Base-by-base conservation (phyloP, 495 filamentous ascomycete species). In the Eremomyces bilateralis region DNA sequence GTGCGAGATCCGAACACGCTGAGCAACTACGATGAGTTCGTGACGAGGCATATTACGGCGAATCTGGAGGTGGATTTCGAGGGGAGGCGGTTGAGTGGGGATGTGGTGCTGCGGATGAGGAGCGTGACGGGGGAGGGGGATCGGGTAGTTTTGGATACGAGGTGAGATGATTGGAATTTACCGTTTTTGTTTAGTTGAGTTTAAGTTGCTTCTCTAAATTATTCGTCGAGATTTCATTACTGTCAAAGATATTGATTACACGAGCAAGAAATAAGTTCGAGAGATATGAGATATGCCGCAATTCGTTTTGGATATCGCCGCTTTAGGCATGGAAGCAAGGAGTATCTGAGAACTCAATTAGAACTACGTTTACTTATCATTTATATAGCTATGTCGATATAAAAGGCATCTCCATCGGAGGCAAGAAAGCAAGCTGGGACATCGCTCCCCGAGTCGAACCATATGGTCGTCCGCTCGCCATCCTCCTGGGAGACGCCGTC, bases 1-100 rank as follows among this genome's bases (percentile, higher is more conserved):
- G n/a, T n/a, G n/a, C n/a, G 44, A 21, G 85, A 97, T 53, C 84
- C 84, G 11, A 92, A 84, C 50, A 92, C 85, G 18, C 60, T 88
- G 13, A 77, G 79, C 48, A 97, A 97, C 56, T 90, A 93, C 56
- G 69, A 76, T 52, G 67, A 72, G 31, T 92, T 80, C 65, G 52
- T 63, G 15, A 92, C 80, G 16, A 76, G 64, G 40, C 79, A 93
- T 53, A 80, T 79, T 8, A 71, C 64, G 8, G 75, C 77, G 25
- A 71, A 77, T 50, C 64, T 93, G 39, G 68, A 65, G 31, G 73
- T 97, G 40, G 68, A 85, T 38, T 97, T 94, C 49, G 65, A 73
- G 33, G 64, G 67, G 46, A 72, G 75, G 52, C 60, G 64, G 37
- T 63, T 97, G 24, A 61, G 59, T 19, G 85, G 85, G 4, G 75